Conservation (phyloP, 192 early-diverging fungal genomes). For the Coemansia sp. region DNA sequence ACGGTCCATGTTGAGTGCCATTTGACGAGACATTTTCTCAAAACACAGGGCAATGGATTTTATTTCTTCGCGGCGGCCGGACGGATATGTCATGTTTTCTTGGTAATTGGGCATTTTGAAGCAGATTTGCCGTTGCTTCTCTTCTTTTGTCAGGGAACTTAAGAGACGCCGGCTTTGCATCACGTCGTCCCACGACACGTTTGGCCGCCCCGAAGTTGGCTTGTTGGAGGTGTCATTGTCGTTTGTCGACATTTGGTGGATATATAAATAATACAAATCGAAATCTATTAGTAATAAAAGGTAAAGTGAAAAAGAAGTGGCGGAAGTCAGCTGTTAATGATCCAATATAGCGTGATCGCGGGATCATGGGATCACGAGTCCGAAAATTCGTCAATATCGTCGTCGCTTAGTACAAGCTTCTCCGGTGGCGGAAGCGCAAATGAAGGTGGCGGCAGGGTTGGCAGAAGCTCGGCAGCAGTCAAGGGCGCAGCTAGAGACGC, state of each 20-base stretch:
- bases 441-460: neutral
- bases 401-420: conserved; percentile 43
- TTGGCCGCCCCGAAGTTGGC: conserved; percentile 4
- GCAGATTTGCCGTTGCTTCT: neutral
- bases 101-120: conserved; percentile 1
- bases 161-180: neutral
- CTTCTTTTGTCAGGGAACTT: neutral
- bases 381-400: conserved; percentile 49
- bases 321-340: neutral
- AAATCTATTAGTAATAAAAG: neutral
- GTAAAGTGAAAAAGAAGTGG: neutral
- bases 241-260: conserved; percentile 1
- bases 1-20: neutral
- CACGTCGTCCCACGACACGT: conserved; percentile 2
- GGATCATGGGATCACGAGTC: conserved; percentile 18
- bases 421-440: conserved; percentile 5
- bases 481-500: neutral
- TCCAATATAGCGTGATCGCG: neutral
- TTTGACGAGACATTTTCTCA: neutral
- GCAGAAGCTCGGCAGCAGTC: conserved; percentile 1
- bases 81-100: conserved; percentile 11
- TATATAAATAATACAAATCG: conserved; percentile 5
- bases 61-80: neutral
- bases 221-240: neutral
- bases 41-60: neutral